phyloP scores from a whole-genome alignment of 2,329 filamentous ascomycete species.

The Xenosphaeropsis pyriputrescens region DNA sequence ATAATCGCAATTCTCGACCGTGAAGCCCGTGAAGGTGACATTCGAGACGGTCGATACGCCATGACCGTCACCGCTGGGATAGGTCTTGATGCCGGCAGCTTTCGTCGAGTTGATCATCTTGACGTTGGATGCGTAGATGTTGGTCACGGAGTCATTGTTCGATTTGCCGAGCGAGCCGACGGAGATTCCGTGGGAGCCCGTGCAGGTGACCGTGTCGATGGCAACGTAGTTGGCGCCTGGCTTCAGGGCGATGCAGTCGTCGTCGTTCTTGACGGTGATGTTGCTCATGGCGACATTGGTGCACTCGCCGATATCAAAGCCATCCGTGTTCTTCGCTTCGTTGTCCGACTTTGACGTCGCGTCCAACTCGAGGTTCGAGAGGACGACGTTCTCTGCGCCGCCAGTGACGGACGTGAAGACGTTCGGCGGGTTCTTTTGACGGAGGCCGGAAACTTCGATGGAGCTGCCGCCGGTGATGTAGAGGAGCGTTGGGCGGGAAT shows the following conservation, averaged over 20 bases:
- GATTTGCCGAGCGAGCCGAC: slow-evolving; percentile 28
- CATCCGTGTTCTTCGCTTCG: slow-evolving; percentile 7
- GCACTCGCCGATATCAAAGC: too few species aligned
- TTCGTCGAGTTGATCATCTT: slow-evolving; percentile 26
- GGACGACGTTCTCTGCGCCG: slow-evolving; percentile 19
- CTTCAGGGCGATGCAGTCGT: too few species aligned
- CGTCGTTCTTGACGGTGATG: too few species aligned
- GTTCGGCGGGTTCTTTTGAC: slow-evolving; percentile 26
- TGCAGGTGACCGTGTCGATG: slow-evolving; percentile 26
- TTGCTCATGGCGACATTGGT: too few species aligned
- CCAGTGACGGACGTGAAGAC: slow-evolving; percentile 27
- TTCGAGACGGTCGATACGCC: slow-evolving; percentile 24
- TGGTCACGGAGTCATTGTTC: slow-evolving; percentile 23
- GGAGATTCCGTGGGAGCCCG: slow-evolving; percentile 29
- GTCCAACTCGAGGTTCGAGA: slow-evolving; percentile 21
- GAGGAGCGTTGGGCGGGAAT: slow-evolving; percentile 24
- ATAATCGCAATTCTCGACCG: slow-evolving; percentile 23
- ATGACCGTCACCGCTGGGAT: slow-evolving; percentile 22
- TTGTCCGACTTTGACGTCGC: slow-evolving; percentile 23
- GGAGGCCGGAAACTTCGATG: slow-evolving; percentile 22
- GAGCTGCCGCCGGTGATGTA: slow-evolving; percentile 23
- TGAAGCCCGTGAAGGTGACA: slow-evolving; percentile 24
- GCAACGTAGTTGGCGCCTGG: slow-evolving; percentile 21
- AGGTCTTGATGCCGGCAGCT: slow-evolving; percentile 30
- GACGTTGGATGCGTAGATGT: slow-evolving; percentile 24